A percentile compares a stretch with the other conserved stretches of the same genome.
Evolutionary conservation across 108 stramenopile genomes (phyloP).

Genomic region (Cylindrotheca fusiformis): DNA sequence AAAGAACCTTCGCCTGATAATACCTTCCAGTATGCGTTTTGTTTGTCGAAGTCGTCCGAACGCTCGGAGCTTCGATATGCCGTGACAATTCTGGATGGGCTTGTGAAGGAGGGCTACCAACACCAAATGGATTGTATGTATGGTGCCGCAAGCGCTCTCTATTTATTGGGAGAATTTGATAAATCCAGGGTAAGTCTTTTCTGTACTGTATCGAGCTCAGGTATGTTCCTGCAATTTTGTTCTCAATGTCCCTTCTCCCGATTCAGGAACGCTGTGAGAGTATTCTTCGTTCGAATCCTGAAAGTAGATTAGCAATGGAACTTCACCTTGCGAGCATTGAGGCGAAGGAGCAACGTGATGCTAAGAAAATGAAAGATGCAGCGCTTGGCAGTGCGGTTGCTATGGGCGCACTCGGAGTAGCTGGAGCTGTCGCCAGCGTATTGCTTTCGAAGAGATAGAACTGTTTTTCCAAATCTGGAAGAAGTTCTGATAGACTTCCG

Average conservation of each 20-base stretch:
- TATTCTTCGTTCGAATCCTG: conserved; percentile 68
- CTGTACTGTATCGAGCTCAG: neutral
- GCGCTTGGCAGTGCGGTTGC: conserved; percentile 71
- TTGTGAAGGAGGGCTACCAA: conserved; percentile 73
- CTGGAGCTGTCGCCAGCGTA: conserved; percentile 38
- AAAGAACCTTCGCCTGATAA: conserved; percentile 57
- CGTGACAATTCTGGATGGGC: conserved; percentile 71
- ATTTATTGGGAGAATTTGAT: conserved; percentile 70
- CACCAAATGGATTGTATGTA: conserved; percentile 88
- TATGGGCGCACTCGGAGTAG: conserved; percentile 68
- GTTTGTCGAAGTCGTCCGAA: conserved; percentile 62
- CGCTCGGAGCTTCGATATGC: conserved; percentile 66
- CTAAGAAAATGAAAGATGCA: conserved; percentile 55
- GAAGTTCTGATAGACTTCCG: conserved; percentile 1
- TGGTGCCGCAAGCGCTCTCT: conserved; percentile 72
- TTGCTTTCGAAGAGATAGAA: conserved; percentile 36
- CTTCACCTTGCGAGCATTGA: conserved; percentile 73
- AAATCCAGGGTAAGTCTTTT: conserved; percentile 47
- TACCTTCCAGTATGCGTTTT: conserved; percentile 87
- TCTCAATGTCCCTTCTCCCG: neutral
- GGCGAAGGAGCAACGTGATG: conserved; percentile 63
- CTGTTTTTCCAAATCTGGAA: too few relatives aligned
- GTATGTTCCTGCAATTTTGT: neutral
- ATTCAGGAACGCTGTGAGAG: conserved; percentile 64
- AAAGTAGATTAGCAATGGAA: conserved; percentile 65